Evolutionary conservation across 2,329 filamentous ascomycete genomes (phyloP), one percentile per base, ranked within the genome.

Genomic region (Ophiocordyceps australis): DNA sequence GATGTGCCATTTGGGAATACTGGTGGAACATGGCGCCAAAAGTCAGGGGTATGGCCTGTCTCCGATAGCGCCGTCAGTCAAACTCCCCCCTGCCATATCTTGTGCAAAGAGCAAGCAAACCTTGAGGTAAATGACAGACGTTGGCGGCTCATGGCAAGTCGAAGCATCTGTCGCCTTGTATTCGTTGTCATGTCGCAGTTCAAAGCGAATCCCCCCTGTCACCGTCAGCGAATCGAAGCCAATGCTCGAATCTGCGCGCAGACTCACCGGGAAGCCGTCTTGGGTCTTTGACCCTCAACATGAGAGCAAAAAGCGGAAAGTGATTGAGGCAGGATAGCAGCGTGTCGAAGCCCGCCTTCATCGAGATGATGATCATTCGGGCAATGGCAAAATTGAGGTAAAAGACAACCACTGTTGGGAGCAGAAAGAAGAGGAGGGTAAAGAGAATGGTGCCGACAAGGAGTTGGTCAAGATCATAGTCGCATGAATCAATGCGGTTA

Each of bases 401-500:
- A 47, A 95, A 98, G 22, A 98, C 89, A 27, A 86, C 71, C 14
- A 98, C 83, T 0, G 89, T 98, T 0, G 89, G 89, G 4, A 98
- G 60, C 11, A 98, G 62, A 48, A 95, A 98, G 54, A 92, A 92
- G 2, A 98, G 65, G 7, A 98, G 59, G 0, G 89, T 95, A 45
- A 98, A 98, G 13, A 98, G 60, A 31, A 98, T 95, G 1, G 89
- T 98, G 32, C 89, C 89, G 7, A 98, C 74, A 6, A 98, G 72
- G 4, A 98, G 68, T 52, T 98, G 91, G 46, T 98, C 89, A 14
- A 98, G 67, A 46, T 95, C 89, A 53, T 98, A 98, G 54, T 95
- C 89, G 59, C 89, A 98, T 24, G 85, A 93, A 47, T 98, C 89
- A 41, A 98, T 95, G 52, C 89, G 83, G 44, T 94, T 93, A 33